Percentiles rank a stretch among this genome's conserved stretches.
Conservation (phyloP, 352 stramenopile genomes). For the Phytophthora pinifolia region DNA sequence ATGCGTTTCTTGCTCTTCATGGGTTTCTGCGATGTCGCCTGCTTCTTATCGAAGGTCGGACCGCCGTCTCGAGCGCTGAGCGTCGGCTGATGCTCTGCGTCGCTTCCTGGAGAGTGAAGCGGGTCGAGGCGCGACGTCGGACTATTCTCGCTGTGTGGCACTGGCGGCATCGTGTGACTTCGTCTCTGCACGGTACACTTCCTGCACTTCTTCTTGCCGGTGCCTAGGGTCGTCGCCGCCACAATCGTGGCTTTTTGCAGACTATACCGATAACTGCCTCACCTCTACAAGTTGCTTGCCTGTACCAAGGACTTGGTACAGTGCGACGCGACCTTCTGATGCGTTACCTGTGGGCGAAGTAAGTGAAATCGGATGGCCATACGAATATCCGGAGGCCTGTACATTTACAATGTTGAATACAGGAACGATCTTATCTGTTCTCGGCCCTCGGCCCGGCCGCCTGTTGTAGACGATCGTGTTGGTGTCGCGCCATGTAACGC, state of each 20-base stretch:
- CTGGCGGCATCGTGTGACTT: conserved; percentile 14
- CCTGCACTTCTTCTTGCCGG: conserved; percentile 33
- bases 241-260: conserved; percentile 20
- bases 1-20: conserved; percentile 40
- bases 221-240: conserved; percentile 9
- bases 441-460: no score
- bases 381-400: no score
- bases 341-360: no score
- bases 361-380: no score
- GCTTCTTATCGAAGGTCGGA: conserved; percentile 10
- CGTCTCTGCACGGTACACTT: conserved; percentile 31
- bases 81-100: conserved; percentile 11
- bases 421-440: no score
- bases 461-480: background rate
- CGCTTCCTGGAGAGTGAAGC: conserved; percentile 26
- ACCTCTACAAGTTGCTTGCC: no score
- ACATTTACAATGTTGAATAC: no score
- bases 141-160: conserved; percentile 4
- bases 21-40: conserved; percentile 5
- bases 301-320: no score
- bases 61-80: conserved; percentile 17
- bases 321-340: no score
- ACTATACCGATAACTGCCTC: no score
- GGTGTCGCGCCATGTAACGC: conserved; percentile 12
- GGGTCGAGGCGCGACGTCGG: conserved; percentile 16